Evolutionary conservation across 805 yeast species (phyloP), one percentile per base, ranked within the genome.

Genomic region (Nakazawaea anatomiae): DNA sequence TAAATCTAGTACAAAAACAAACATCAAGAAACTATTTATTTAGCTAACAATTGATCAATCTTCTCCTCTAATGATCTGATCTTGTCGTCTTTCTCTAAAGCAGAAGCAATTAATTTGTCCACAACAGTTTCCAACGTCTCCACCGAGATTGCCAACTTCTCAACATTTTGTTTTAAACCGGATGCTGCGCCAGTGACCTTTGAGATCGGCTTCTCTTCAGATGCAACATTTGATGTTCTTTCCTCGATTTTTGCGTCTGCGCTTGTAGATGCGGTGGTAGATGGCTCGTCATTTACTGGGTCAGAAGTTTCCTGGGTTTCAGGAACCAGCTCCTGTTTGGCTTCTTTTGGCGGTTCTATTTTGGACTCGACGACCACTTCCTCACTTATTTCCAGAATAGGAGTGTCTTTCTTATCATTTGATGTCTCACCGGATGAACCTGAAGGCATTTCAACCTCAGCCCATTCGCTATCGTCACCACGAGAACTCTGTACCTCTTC

Each of bases 121-220:
- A 87, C 76, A 42, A 82, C 79, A 0, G 67, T 50, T 62, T 87
- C 90, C 44, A 87, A 72, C 31, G 74, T 70, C 3, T 71, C 69
- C 25, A 85, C 89, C 35, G 87, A 65, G 2, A 68, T 52, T 5
- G 86, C 80, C 50, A 87, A 70, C 55, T 77, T 83, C 56, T 85
- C 92, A 34, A 87, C 83, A 1, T 89, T 81, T 8, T 80, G 85
- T 59, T 85, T 85, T 53, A 87, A 72, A 0, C 90, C 86, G 34
- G 86, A 75, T 18, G 87, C 80, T 30, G 76, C 73, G 31, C 71
- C 63, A 14, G 68, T 60, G 25, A 53, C 55, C 44, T 58, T 48
- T 7, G 53, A 31, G 8, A 31, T 42, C 10, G 60, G 48, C 14
- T 62, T 43, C 4, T 55, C 44, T 11, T 59, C 27, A 12, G 58